Evolutionary conservation across 352 stramenopile genomes (phyloP).

Genomic region (Phytophthora vignae): DNA sequence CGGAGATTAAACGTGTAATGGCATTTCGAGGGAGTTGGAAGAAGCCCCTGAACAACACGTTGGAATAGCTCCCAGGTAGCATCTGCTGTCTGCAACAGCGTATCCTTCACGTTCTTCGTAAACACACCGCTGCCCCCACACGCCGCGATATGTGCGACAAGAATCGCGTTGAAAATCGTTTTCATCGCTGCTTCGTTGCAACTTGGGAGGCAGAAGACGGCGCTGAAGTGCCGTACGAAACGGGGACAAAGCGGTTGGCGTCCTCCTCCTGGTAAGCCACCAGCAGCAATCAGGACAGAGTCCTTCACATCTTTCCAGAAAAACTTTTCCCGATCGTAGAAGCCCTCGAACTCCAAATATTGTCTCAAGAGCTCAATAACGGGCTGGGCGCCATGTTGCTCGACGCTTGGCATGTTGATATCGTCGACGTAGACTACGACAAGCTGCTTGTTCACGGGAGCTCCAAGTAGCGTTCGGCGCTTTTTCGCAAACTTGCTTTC

Average conservation of each 20-base stretch:
- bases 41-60: constrained; percentile 56
- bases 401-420: constrained; percentile 89
- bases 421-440: constrained; percentile 92
- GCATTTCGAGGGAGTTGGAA: constrained; percentile 82
- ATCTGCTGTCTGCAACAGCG: constrained; percentile 60
- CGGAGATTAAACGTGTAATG: constrained; percentile 89
- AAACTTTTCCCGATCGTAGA: constrained; percentile 87
- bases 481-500: constrained; percentile 94
- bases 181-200: constrained; percentile 83
- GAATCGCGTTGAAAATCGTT: constrained; percentile 91
- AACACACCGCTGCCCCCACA: constrained; percentile 26
- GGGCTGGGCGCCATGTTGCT: constrained; percentile 79
- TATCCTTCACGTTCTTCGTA: constrained; percentile 61
- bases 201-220: constrained; percentile 74
- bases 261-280: constrained; percentile 64
- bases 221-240: constrained; percentile 76
- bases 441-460: constrained; percentile 72
- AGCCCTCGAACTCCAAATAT: constrained; percentile 69
- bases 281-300: constrained; percentile 70
- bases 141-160: constrained; percentile 58
- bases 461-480: constrained; percentile 91
- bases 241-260: constrained; percentile 64
- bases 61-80: constrained; percentile 72
- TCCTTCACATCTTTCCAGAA: constrained; percentile 86
- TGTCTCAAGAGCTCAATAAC: constrained; percentile 83